Percentiles rank a stretch among this genome's conserved stretches.
Conservation (phyloP, 78 protist genomes). For the Guillardia theta region DNA sequence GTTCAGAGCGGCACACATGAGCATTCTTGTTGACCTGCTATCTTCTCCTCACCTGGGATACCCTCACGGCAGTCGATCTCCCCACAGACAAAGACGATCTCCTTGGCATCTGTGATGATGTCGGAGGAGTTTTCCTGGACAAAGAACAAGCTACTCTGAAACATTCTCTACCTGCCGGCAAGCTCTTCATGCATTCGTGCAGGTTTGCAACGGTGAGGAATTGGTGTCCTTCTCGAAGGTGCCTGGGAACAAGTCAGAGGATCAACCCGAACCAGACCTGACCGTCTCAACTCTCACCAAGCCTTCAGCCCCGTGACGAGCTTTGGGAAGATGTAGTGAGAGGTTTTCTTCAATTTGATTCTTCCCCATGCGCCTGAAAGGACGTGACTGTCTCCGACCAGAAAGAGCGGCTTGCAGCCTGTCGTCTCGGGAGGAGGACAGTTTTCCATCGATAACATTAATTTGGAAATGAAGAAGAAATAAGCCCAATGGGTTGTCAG, state of each 20-base stretch:
- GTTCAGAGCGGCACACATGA: conserved; percentile 72
- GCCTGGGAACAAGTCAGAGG: conserved; percentile 37
- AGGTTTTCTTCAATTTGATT: not conserved
- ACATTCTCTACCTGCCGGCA: not conserved
- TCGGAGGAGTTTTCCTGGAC: too few relatives aligned
- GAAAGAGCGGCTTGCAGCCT: not conserved
- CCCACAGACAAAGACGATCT: conserved; percentile 72
- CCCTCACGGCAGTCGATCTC: conserved; percentile 95
- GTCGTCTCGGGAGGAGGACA: too few relatives aligned
- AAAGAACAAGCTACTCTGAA: too few relatives aligned
- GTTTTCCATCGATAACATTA: too few relatives aligned
- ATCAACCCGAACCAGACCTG: conserved; percentile 72
- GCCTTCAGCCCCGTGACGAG: conserved; percentile 85
- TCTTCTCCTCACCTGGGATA: conserved; percentile 73
- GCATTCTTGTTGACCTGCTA: conserved; percentile 63
- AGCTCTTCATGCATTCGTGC: not conserved
- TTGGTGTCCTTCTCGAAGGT: not conserved
- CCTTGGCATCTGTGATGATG: not conserved
- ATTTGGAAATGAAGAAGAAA: conserved; percentile 19
- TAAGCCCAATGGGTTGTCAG: conserved; percentile 45
- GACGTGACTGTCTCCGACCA: not conserved
- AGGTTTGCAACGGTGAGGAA: not conserved
- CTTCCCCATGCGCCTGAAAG: not conserved
- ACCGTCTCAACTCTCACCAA: not conserved
- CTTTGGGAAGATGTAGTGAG: not conserved